Evolutionary conservation across 495 filamentous ascomycete species (phyloP).

Genomic region (Schizothecium vesticola): DNA sequence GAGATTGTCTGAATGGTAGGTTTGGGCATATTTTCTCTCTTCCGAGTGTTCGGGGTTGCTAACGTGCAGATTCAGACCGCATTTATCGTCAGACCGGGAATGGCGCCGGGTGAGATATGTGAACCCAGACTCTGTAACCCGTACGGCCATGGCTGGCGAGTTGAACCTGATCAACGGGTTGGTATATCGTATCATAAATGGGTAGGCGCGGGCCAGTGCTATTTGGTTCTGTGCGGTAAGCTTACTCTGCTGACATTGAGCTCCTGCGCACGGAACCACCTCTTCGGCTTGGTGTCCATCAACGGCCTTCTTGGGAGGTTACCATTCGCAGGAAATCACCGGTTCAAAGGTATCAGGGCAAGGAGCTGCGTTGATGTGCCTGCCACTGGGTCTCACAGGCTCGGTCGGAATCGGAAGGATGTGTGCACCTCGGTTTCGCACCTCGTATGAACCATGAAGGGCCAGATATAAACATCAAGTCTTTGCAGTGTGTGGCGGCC

Average conservation of each 20-base stretch:
- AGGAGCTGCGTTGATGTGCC: not conserved
- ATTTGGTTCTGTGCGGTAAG: not conserved
- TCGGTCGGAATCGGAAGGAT: not conserved
- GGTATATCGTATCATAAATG: too few relatives aligned
- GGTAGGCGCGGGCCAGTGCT: too few relatives aligned
- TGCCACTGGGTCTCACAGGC: not conserved
- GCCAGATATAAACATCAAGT: not conserved
- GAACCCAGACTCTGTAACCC: not conserved
- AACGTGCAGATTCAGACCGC: not conserved
- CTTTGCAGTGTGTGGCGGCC: not conserved
- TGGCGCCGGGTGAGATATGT: not conserved
- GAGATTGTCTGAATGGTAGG: not conserved
- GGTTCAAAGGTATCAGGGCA: not conserved
- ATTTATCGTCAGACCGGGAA: not conserved
- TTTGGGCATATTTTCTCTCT: not conserved
- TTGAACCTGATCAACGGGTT: not conserved
- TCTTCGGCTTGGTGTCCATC: not conserved
- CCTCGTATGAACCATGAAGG: not conserved
- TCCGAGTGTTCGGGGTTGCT: not conserved
- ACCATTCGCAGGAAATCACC: not conserved
- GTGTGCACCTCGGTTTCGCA: not conserved
- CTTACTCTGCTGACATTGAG: not conserved
- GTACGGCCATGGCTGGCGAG: not conserved
- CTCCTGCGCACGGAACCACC: not conserved
- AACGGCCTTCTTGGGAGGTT: not conserved